Evolutionary conservation across 805 yeast genomes (phyloP), one percentile per base, ranked within the genome.

Genomic region (Ogataea siamensis): DNA sequence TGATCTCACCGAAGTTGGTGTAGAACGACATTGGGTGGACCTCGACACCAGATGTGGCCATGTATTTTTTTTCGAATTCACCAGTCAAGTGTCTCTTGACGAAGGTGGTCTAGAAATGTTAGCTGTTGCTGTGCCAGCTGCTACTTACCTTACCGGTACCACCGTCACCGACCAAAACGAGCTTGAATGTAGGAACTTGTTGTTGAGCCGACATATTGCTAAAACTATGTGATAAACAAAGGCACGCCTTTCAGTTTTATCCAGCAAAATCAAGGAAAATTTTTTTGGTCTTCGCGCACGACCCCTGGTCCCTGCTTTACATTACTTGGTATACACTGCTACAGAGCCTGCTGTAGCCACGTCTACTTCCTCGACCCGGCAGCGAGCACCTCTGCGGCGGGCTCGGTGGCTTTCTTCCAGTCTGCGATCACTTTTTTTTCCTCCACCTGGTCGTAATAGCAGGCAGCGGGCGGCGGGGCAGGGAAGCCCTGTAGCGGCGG

Each of bases 31-130:
- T 80, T 55, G 99, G 99, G 68, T 93, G 97, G 52, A 93, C 99
- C 71, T 93, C 99, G 51, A 93, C 99, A 78, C 99, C 99, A 63
- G 91, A 85, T 43, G 99, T 93, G 64, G 99, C 99, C 69, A 85
- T 87, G 76, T 93, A 93, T 72, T 89, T 89, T 76, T 93, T 93
- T 73, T 93, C 99, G 66, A 93, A 93, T 70, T 93, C 99, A 74
- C 99, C 96, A 51, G 99, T 91, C 71, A 89, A 81, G 73, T 93
- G 99, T 78, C 99, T 89, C 79, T 94, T 93, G 68, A 93, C 99
- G 60, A 93, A 93, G 44, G 99, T 93, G 76, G 99, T 93, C 83
- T 75, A 55, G 17, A 25, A 30, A 43, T 44, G n/a, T n/a, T n/a
- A n/a, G n/a, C n/a, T 44, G 40, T 22, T 22, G n/a, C 12, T 22